These are phyloP conservation scores for Tephrocybe sp. DNA, from an alignment of 768 basidiomycete species.

Conservation along the genomic window DNA sequence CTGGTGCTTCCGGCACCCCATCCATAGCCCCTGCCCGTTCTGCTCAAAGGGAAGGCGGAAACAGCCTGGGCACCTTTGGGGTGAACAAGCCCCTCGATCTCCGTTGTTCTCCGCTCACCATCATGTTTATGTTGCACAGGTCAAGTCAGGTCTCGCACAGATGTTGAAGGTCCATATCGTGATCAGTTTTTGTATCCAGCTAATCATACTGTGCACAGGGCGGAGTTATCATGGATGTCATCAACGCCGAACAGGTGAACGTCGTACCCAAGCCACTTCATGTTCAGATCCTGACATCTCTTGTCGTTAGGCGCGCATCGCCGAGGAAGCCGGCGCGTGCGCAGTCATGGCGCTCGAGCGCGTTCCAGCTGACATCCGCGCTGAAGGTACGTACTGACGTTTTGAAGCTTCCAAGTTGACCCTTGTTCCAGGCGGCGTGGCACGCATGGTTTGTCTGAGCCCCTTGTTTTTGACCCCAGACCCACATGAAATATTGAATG, in stretches of 20 bases:
- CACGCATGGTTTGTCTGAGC: constrained; percentile 76
- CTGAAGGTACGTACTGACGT: constrained; percentile 45
- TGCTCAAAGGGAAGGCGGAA: constrained; percentile 50
- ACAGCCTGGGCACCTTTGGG: constrained; percentile 71
- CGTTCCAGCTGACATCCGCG: constrained; percentile 93
- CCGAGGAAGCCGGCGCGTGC: constrained; percentile 95
- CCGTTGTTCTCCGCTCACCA: constrained; percentile 1
- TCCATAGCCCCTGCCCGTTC: constrained; percentile 54
- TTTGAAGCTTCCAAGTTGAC: constrained; percentile 1
- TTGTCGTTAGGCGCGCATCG: constrained; percentile 78
- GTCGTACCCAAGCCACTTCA: constrained; percentile 5
- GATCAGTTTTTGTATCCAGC: constrained; percentile 3
- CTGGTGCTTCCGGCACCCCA: constrained; percentile 39
- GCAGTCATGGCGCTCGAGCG: constrained; percentile 98
- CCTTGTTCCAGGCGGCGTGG: constrained; percentile 68
- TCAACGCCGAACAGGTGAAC: constrained; percentile 64
- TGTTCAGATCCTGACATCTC: constrained; percentile 11
- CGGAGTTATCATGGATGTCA: constrained; percentile 95
- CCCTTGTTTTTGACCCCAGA: not conserved
- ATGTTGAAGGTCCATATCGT: constrained; percentile 79
- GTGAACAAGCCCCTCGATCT: constrained; percentile 30
- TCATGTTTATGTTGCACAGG: constrained; percentile 40
- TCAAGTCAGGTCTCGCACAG: constrained; percentile 93
- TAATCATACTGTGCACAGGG: constrained; percentile 43
- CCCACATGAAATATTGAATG: constrained; percentile 17